phyloP scores from a whole-genome alignment of 2,329 filamentous ascomycete species.

The Zarea fungicola region DNA sequence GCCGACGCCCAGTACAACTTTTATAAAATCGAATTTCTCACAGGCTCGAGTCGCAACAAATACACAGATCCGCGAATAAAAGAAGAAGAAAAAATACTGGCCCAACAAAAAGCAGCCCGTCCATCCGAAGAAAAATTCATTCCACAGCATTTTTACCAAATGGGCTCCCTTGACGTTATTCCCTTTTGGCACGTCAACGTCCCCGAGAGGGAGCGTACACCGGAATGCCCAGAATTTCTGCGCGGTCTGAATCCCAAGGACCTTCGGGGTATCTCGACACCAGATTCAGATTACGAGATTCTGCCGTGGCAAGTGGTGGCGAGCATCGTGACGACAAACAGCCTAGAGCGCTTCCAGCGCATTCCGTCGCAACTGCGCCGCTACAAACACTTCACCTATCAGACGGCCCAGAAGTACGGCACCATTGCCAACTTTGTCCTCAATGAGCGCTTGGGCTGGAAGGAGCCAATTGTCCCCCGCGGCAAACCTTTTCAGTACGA shows the following conservation, averaged over 20 bases:
- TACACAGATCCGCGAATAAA: not conserved
- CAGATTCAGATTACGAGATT: slow-evolving; percentile 58
- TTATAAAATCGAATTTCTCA: not conserved
- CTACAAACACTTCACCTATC: slow-evolving; percentile 66
- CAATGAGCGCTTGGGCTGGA: slow-evolving; percentile 65
- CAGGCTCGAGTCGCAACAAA: too few species aligned
- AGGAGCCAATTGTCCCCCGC: slow-evolving; percentile 31
- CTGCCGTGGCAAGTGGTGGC: slow-evolving; percentile 67
- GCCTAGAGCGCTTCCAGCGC: slow-evolving; percentile 71
- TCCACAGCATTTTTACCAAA: too few species aligned
- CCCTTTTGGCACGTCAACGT: slow-evolving; percentile 86
- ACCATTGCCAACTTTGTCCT: slow-evolving; percentile 75
- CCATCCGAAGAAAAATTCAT: not conserved
- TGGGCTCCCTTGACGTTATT: slow-evolving; percentile 31
- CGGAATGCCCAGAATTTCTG: slow-evolving; percentile 68
- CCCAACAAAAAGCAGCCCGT: too few species aligned
- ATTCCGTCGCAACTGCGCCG: slow-evolving; percentile 70
- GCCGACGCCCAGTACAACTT: not conserved
- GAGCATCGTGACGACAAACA: slow-evolving; percentile 57
- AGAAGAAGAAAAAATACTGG: not conserved
- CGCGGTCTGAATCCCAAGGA: slow-evolving; percentile 61
- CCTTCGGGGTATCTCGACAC: slow-evolving; percentile 61
- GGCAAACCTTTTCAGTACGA: slow-evolving; percentile 37
- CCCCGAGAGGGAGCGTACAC: slow-evolving; percentile 53
- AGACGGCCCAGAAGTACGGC: slow-evolving; percentile 62